Evolutionary conservation across 2,329 filamentous ascomycete genomes (phyloP).

Genomic region (Metarhizium brunneum): DNA sequence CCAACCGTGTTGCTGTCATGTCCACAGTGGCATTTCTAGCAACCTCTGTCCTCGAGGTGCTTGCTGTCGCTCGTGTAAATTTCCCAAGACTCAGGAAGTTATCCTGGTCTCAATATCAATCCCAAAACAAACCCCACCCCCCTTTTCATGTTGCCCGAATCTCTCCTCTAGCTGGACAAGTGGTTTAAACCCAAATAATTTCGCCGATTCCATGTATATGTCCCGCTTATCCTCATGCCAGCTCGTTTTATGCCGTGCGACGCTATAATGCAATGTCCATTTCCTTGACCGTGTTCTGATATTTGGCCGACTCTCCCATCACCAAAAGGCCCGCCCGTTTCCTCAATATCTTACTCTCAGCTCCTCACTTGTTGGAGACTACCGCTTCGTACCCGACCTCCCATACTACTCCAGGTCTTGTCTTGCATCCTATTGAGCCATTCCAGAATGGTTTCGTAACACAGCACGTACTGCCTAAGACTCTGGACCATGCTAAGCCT

Average conservation of each 20-base stretch:
- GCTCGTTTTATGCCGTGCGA: background rate
- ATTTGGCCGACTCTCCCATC: background rate
- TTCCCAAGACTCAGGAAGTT: background rate
- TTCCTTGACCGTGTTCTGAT: background rate
- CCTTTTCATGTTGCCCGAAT: background rate
- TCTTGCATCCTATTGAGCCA: conserved; percentile 57
- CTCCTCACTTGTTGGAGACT: conserved; percentile 19
- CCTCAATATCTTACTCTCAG: background rate
- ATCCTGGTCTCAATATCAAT: background rate
- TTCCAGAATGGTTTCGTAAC: conserved; percentile 89
- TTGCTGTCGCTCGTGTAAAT: background rate
- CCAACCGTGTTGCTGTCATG: background rate
- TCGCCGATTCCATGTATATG: background rate
- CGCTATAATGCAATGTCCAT: background rate
- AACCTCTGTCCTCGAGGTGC: background rate
- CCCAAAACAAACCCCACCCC: background rate
- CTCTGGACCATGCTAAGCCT: conserved; percentile 95
- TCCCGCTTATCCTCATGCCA: background rate
- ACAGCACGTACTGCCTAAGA: conserved; percentile 85
- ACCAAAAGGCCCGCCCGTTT: background rate
- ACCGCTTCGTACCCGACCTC: conserved; percentile 19
- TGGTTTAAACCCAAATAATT: background rate
- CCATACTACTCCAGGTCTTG: conserved; percentile 9
- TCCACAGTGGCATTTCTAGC: background rate
- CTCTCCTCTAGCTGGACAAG: background rate